Evolutionary conservation across 1,284 basidiomycete species (phyloP), one percentile per base, ranked within the genome.

Genomic region (Exsudoporus floridanus): DNA sequence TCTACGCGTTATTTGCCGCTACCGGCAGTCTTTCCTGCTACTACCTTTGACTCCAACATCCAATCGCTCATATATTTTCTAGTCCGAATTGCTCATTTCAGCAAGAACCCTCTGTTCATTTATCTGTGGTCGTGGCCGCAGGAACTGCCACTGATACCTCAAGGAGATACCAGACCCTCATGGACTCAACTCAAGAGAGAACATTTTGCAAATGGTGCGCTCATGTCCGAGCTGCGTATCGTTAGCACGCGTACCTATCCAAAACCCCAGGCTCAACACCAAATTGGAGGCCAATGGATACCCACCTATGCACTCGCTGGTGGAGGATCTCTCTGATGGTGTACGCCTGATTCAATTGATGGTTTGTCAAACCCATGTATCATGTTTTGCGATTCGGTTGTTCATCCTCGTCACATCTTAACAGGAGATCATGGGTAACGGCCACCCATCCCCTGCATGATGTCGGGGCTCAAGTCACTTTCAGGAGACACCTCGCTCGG

Each of bases 341-440:
- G 94, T 98, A 31, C 87, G 91, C 60, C 79, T 99, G 39, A 96
- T 98, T 57, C 94, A 93, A 66, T 78, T 94, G 34, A 92, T 94
- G 86, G 92, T 92, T 62, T 60, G 81, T 69, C 43, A 7, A 45
- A 49, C 39, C 5, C 40, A 19, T 27, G 43, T 21, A 41, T 31
- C 46, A 12, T 21, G 27, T 43, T n/a, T 31, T 18, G 28, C 35
- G 23, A 14, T 37, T 39, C 21, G 45, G 27, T 40, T n/a, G 4
- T 27, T 56, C 45, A 57, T 14, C 34, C 33, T 39, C 13, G 21
- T 33, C 28, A 4, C 27, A 31, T 39, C 49, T 19, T 30, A 53
- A 40, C 63, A 95, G 92, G 92, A 94, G 77, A 95, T 96, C 66
- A 94, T 95, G 92, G 93, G 90, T 89, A 70, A 58, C 65, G 9